These are phyloP conservation scores for Carallia pectinifolia DNA, from an alignment of 345 rosid species.

Conservation along the genomic window DNA sequence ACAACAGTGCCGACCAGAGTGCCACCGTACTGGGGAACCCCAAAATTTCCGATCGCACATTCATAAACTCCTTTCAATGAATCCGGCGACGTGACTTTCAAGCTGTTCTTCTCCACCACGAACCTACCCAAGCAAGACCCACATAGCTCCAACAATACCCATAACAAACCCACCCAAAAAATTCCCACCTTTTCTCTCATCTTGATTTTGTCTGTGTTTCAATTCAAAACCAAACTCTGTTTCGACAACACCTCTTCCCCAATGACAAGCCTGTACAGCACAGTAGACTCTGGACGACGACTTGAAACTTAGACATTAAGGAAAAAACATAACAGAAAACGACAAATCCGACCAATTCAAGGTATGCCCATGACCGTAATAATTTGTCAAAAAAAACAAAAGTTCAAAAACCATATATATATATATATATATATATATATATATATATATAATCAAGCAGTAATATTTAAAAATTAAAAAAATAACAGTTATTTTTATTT, in stretches of 20 bases:
- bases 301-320: slow-evolving; percentile 18
- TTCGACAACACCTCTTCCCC: no score
- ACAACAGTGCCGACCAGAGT: slow-evolving; percentile 51
- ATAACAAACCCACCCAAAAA: slow-evolving; percentile 27
- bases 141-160: slow-evolving; percentile 34
- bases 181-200: slow-evolving; percentile 55
- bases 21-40: slow-evolving; percentile 74
- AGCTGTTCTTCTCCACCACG: slow-evolving; percentile 75
- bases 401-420: no score
- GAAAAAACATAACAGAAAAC: background rate
- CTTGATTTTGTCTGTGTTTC: slow-evolving; percentile 2
- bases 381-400: no score
- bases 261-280: no score
- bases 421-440: no score
- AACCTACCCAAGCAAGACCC: slow-evolving; percentile 56
- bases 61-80: slow-evolving; percentile 53
- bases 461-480: no score
- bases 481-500: no score
- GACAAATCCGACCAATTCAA: slow-evolving; percentile 5
- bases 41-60: slow-evolving; percentile 69
- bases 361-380: no score
- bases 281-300: background rate
- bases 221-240: slow-evolving; percentile 3
- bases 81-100: slow-evolving; percentile 55
- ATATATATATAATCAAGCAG: no score